These are phyloP conservation scores for Pseudisothecium myosuroides DNA, from an alignment of 225 moss, liverwort and hornwort species.

Conservation along the genomic window DNA sequence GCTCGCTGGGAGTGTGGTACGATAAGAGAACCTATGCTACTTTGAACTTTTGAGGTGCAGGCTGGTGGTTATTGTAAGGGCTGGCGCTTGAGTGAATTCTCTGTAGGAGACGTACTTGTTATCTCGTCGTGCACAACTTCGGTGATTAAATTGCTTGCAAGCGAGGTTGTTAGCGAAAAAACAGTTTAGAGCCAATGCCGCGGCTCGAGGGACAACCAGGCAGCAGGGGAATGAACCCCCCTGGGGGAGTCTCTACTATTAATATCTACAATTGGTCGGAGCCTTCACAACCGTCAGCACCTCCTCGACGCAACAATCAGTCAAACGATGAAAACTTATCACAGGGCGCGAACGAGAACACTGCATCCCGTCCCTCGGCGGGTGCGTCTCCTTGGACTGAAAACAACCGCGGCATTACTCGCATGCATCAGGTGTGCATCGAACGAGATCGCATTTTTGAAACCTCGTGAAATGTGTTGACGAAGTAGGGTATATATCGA, in stretches of 20 bases:
- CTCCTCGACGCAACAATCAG: slow-evolving; percentile 43
- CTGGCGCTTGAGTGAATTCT: neutral
- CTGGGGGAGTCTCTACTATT: slow-evolving; percentile 84
- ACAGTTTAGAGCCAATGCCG: slow-evolving; percentile 45
- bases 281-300: slow-evolving; percentile 22
- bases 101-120: neutral
- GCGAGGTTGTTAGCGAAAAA: neutral
- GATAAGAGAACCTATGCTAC: neutral
- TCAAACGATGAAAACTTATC: slow-evolving; percentile 48
- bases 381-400: slow-evolving; percentile 23
- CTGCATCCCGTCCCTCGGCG: neutral
- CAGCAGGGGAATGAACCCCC: slow-evolving; percentile 75
- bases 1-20: neutral
- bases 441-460: neutral
- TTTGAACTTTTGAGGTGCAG: neutral
- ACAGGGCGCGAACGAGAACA: slow-evolving; percentile 28
- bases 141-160: neutral
- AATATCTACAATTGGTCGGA: slow-evolving; percentile 93
- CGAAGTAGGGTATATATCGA: neutral
- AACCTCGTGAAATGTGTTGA: neutral
- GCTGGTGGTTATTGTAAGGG: neutral
- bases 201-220: slow-evolving; percentile 72
- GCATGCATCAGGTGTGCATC: slow-evolving; percentile 79
- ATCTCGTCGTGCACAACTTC: neutral
- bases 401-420: slow-evolving; percentile 51